These are phyloP conservation scores for Anastatica hierochuntica DNA, from an alignment of 345 rosid species.

Conservation along the genomic window DNA sequence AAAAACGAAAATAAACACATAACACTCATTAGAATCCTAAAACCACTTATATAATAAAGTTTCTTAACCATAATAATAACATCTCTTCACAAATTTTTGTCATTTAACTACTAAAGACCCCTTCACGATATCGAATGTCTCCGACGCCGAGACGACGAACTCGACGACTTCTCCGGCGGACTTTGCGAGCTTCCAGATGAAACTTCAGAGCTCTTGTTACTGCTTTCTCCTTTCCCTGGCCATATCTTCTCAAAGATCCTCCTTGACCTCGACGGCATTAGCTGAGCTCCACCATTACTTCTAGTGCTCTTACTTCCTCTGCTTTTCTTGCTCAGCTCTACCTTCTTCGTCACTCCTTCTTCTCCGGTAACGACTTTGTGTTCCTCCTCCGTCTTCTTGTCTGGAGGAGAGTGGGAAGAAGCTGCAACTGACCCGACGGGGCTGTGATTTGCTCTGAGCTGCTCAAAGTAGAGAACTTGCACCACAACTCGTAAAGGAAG, in stretches of 20 bases:
- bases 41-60: background rate
- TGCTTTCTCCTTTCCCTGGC: conserved; percentile 48
- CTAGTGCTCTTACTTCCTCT: conserved; percentile 50
- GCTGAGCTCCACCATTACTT: conserved; percentile 52
- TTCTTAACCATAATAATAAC: background rate
- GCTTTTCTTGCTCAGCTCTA: conserved; percentile 44
- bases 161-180: conserved; percentile 66
- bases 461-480: conserved; percentile 88
- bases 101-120: background rate
- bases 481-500: conserved; percentile 84
- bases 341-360: conserved; percentile 31
- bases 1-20: background rate
- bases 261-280: conserved; percentile 81
- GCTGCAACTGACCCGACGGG: conserved; percentile 28
- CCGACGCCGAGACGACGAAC: conserved; percentile 57
- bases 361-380: too few relatives aligned
- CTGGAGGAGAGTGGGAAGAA: conserved; percentile 29
- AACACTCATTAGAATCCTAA: conserved; percentile 15
- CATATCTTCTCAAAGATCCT: conserved; percentile 75
- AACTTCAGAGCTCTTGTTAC: conserved; percentile 59
- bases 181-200: conserved; percentile 85
- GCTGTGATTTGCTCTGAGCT: conserved; percentile 50
- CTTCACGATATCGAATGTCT: conserved; percentile 64
- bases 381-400: conserved; percentile 40
- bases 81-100: conserved; percentile 17